A percentile compares a stretch with the other conserved stretches of the same genome.
Evolutionary conservation across 2,329 filamentous ascomycete species (phyloP).

Genomic region (Sporothrix dimorphospora): DNA sequence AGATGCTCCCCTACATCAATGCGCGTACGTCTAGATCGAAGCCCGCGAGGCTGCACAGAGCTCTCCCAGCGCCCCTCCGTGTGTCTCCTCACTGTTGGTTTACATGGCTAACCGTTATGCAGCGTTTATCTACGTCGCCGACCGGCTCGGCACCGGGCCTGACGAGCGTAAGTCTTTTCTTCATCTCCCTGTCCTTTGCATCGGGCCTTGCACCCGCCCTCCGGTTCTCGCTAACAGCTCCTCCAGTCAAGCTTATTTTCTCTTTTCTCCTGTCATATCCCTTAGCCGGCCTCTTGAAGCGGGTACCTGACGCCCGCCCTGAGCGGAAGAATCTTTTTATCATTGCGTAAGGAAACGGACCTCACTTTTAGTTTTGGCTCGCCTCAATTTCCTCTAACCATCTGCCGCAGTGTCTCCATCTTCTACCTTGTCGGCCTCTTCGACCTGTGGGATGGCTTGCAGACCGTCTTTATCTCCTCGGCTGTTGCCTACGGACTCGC

Average conservation of each 20-base stretch:
- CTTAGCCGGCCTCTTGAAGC: conserved; percentile 83
- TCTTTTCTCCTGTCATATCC: conserved; percentile 93
- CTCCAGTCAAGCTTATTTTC: conserved; percentile 84
- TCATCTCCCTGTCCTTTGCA: background rate
- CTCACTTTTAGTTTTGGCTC: background rate
- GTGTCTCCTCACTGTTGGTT: background rate
- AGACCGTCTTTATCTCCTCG: conserved; percentile 78
- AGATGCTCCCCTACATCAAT: conserved; percentile 40
- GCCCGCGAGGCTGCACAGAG: background rate
- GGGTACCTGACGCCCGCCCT: conserved; percentile 82
- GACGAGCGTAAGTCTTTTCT: conserved; percentile 49
- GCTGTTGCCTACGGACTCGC: conserved; percentile 82
- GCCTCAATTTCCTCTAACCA: background rate
- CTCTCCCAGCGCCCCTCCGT: background rate
- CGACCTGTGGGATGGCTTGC: conserved; percentile 82
- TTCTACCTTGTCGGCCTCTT: conserved; percentile 96
- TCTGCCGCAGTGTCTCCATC: conserved; percentile 63
- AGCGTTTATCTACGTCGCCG: conserved; percentile 52
- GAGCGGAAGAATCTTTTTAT: conserved; percentile 87
- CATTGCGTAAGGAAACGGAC: conserved; percentile 61
- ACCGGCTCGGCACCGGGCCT: conserved; percentile 48
- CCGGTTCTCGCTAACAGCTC: background rate
- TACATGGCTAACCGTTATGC: conserved; percentile 13
- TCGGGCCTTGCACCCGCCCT: background rate
- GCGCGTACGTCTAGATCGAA: conserved; percentile 33